Evolutionary conservation across 371 early-diverging fungal species (phyloP).

Genomic region (Mortierella polycephala): DNA sequence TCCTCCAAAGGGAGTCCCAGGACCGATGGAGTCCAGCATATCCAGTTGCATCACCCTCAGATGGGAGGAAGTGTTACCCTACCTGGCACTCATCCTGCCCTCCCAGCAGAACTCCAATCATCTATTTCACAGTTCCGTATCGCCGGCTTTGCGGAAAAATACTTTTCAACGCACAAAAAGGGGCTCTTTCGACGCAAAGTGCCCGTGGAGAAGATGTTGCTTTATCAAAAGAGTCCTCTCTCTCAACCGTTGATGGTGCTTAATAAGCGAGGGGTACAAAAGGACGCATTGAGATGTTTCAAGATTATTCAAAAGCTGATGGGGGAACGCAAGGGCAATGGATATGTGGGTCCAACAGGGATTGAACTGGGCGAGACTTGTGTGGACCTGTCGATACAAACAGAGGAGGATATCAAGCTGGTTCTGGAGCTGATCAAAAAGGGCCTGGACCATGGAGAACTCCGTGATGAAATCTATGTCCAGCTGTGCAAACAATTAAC

Average conservation of each 20-base stretch:
- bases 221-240: slow-evolving; percentile 83
- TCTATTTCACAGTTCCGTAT: slow-evolving; percentile 88
- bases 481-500: slow-evolving; percentile 93
- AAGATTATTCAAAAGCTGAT: slow-evolving; percentile 86
- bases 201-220: slow-evolving; percentile 88
- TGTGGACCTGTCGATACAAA: slow-evolving; percentile 46
- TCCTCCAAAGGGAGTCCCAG: not conserved
- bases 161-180: slow-evolving; percentile 90
- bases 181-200: slow-evolving; percentile 88
- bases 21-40: not conserved
- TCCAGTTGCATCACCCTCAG: slow-evolving; percentile 2
- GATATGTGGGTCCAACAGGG: slow-evolving; percentile 46
- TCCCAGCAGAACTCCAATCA: slow-evolving; percentile 72
- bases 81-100: slow-evolving; percentile 35
- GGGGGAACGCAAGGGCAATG: slow-evolving; percentile 72
- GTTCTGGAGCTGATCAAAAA: slow-evolving; percentile 69
- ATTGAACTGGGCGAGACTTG: slow-evolving; percentile 51
- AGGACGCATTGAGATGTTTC: slow-evolving; percentile 90
- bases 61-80: not conserved
- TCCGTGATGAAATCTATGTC: slow-evolving; percentile 95
- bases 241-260: slow-evolving; percentile 84
- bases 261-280: slow-evolving; percentile 75
- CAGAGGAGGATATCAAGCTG: slow-evolving; percentile 75
- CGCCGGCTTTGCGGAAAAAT: slow-evolving; percentile 92
- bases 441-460: slow-evolving; percentile 80